Base-by-base conservation (phyloP, 441 rosid species). In the Hypseocharis bilobata region DNA sequence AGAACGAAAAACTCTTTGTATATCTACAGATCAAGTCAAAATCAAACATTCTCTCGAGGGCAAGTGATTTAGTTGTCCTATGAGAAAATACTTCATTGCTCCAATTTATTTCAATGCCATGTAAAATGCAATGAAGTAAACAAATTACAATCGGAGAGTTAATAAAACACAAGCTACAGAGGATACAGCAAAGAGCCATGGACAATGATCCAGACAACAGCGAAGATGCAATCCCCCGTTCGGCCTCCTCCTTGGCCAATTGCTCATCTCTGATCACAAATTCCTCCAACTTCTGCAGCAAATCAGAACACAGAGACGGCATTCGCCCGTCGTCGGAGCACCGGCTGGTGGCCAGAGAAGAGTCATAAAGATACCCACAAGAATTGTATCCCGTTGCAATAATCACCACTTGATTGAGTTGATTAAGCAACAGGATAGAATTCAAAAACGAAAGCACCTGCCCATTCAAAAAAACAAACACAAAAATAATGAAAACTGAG, bases 141-240 rank as follows among this genome's bases (percentile, higher is more conserved):
- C 0, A 32, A 25, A 60, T n/a, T 26, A 47, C 4, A 73, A 40
- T 51, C n/a, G n/a, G n/a, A 60, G 47, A 45, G 44, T 30, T 30
- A 3, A 30, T 30, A 19, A 72, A 60, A 27, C 51, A 45, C 67
- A 23, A 66, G 54, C 36, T 54, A 11, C 4, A 22, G 58, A 86
- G 96, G 98, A 93, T 91, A 93, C 97, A 91, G 67, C 98, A 91
- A 67, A 93, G 96, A 68, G 98, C 93, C 96, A 88, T 87, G 56
- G 98, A 93, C 72, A 91, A 78, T 23, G 99, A 85, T 38, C 96
- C 99, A 0, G 99, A 87, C 64, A 91, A 79, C 70, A 93, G 77
- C 6, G 95, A 88, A 63, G 88, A 86, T 32, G 75, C 70, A 29
- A 82, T 66, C 70, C 74, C 78, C 62, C 86, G 80, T 8, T 61